Percentiles rank a stretch among this genome's conserved stretches.
These are phyloP conservation scores for Jamesozyma piceae DNA, from an alignment of 805 yeast species.

Conservation along the genomic window DNA sequence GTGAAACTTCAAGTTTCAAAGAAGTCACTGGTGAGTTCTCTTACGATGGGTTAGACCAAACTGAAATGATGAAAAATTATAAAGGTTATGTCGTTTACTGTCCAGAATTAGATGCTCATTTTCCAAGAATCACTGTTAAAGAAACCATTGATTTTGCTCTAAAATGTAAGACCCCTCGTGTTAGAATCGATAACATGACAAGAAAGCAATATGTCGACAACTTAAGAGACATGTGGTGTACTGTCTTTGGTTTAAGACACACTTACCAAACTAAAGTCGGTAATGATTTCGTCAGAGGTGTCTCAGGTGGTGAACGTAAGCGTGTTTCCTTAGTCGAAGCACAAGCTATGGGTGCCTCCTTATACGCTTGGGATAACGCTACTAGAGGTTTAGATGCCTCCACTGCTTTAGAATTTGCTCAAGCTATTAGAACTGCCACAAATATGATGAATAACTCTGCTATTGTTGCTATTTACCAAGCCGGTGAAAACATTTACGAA, in stretches of 20 bases:
- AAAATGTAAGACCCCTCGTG: constrained; percentile 40
- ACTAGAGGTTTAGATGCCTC: constrained; percentile 66
- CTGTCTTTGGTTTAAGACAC: constrained; percentile 48
- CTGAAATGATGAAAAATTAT: constrained; percentile 39
- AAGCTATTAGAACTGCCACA: constrained; percentile 51
- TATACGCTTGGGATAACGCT: constrained; percentile 60
- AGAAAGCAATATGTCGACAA: constrained; percentile 33
- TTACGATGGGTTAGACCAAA: constrained; percentile 42
- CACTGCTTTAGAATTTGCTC: constrained; percentile 56
- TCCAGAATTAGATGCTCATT: constrained; percentile 43
- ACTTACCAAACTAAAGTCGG: constrained; percentile 58
- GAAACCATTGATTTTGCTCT: constrained; percentile 44
- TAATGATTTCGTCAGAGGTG: constrained; percentile 58
- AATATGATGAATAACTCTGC: constrained; percentile 49
- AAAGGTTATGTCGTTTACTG: constrained; percentile 43
- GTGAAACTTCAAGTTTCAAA: constrained; percentile 35
- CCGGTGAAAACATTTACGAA: constrained; percentile 54
- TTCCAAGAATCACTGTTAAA: constrained; percentile 43
- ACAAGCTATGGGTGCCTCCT: constrained; percentile 41
- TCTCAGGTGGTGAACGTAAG: constrained; percentile 66
- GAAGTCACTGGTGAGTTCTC: constrained; percentile 34
- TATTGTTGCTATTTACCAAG: constrained; percentile 58
- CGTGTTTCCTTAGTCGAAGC: constrained; percentile 65
- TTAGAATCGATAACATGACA: constrained; percentile 36
- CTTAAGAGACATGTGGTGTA: constrained; percentile 34